Evolutionary conservation across 768 basidiomycete genomes (phyloP).

Genomic region (Favolaschia claudopus): DNA sequence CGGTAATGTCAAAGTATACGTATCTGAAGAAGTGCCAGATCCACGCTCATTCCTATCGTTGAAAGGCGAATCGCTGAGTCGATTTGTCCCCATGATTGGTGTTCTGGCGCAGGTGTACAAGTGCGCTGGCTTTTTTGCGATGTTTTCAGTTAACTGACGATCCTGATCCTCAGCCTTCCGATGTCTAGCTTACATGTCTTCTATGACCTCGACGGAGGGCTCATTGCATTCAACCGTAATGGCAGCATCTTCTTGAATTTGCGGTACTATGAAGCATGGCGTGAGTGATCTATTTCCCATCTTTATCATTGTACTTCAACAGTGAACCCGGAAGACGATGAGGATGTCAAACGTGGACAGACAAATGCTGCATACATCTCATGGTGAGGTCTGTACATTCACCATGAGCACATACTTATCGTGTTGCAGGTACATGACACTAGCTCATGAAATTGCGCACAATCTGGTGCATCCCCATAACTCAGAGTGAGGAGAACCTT

Average conservation of each 20-base stretch:
- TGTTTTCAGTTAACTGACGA: background rate
- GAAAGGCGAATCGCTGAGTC: slow-evolving; percentile 65
- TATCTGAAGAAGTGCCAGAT: slow-evolving; percentile 68
- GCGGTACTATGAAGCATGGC: slow-evolving; percentile 87
- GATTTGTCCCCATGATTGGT: slow-evolving; percentile 76
- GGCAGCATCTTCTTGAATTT: slow-evolving; percentile 91
- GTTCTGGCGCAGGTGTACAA: slow-evolving; percentile 76
- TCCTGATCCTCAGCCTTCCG: slow-evolving; percentile 57
- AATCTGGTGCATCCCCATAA: slow-evolving; percentile 89
- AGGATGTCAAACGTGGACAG: slow-evolving; percentile 62
- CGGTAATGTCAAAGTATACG: slow-evolving; percentile 67
- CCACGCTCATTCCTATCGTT: slow-evolving; percentile 54
- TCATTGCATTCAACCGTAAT: slow-evolving; percentile 93
- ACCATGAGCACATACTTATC: background rate
- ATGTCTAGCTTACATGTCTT: slow-evolving; percentile 84
- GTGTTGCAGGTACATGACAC: slow-evolving; percentile 79
- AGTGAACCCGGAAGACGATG: slow-evolving; percentile 65
- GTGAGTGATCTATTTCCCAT: slow-evolving; percentile 54
- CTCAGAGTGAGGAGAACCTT: slow-evolving; percentile 53
- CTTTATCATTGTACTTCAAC: background rate
- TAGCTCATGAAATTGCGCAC: slow-evolving; percentile 94
- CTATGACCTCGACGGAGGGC: slow-evolving; percentile 77
- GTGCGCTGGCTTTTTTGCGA: background rate
- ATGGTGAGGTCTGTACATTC: slow-evolving; percentile 56
- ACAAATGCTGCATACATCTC: slow-evolving; percentile 76